Base-by-base conservation (phyloP, 140 eudicot species). In the Anethum foeniculum region DNA sequence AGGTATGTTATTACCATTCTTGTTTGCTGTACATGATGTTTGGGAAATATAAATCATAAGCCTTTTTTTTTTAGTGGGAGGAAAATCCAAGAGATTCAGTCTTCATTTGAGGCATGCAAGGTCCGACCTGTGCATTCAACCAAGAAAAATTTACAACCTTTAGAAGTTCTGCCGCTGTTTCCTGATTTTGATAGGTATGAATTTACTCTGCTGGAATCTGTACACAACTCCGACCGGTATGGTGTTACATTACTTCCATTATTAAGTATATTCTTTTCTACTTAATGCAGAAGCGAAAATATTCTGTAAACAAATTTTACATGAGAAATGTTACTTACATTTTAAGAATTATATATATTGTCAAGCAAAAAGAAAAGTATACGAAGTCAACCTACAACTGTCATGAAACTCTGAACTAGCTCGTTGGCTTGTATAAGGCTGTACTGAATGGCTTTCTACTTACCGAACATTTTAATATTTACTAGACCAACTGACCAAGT, bases 21-120 rank as follows among this genome's bases (percentile, higher is more conserved):
- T 68, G n/a, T 68, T 28, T 68, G n/a, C 73, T 30, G 47, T 54
- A 77, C 11, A 14, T 15, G 36, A 15, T 74, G 14, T 44, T 25
- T 21, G 36, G 47, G 34, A 25, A 48, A 27, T 18, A n/a, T 30
- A 75, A 47, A 48, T 27, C 16, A 28, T 23, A 48, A 49, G 56
- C 27, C 41, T 41, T 60, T 68, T 39, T 39, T 34, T 65, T 78
- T 54, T 85, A 94, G 98, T 89, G 96, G 89, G 71, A 89, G 85
- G 84, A 88, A 86, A 87, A 91, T 94, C 67, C 83, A 92, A 83
- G 91, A 89, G 78, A 91, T 91, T 34, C 72, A 73, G 82, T 84
- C 93, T 56, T 93, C 98, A 16, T 93, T 93, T 83, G 96, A 90
- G 87, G 96, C 97, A 79, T 90, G 93, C 85, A 93, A 91, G 82